Conservation (phyloP, 441 rosid genomes). For the Gossypium aridum region DNA sequence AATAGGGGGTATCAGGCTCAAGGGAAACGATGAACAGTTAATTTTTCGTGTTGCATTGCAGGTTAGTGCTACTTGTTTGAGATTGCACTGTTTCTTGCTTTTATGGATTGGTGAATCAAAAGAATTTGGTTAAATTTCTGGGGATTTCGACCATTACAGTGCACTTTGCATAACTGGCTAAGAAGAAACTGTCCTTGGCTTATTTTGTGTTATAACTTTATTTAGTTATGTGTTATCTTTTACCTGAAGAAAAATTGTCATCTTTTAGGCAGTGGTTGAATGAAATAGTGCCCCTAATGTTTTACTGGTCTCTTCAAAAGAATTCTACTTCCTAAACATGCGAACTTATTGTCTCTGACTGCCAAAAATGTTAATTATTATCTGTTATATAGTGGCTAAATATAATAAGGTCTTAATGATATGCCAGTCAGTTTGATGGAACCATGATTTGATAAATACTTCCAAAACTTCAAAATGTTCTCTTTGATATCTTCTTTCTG, state of each 20-base stretch:
- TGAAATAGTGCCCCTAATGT: neutral
- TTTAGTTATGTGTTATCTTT: neutral
- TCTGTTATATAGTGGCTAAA: neutral
- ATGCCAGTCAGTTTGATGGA: neutral
- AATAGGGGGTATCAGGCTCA: conserved; percentile 34
- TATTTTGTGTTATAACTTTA: neutral
- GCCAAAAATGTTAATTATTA: neutral
- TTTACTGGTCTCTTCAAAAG: neutral
- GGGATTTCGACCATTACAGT: neutral
- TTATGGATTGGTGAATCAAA: neutral
- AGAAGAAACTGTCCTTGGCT: neutral
- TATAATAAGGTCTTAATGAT: neutral
- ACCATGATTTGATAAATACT: neutral
- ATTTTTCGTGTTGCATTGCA: conserved; percentile 72
- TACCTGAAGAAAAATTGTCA: neutral
- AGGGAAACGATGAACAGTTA: conserved; percentile 46
- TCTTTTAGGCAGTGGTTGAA: neutral
- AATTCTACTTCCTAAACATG: neutral
- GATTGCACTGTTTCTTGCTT: neutral
- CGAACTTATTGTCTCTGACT: neutral
- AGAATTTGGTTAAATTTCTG: neutral
- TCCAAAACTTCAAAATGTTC: neutral
- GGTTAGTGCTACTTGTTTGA: conserved; percentile 35
- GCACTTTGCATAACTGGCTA: neutral
- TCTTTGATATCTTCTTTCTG: neutral